Percentiles rank a stretch among this genome's conserved stretches.
These are phyloP conservation scores for Aquilaria yunnanensis DNA, from an alignment of 345 rosid species.

Conservation along the genomic window DNA sequence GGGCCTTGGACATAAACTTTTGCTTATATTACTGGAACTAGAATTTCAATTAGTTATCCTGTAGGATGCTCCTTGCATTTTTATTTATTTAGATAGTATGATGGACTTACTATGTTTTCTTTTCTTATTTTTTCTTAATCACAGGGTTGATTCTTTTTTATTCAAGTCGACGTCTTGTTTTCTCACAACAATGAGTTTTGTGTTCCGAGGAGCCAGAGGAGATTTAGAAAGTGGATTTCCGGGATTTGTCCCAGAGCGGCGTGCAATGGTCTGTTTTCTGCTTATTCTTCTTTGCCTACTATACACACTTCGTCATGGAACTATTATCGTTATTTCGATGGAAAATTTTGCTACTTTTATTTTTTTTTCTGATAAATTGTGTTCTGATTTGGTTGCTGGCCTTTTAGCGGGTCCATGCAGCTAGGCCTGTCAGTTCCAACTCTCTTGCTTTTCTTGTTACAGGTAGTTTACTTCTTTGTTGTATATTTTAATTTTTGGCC, in stretches of 20 bases:
- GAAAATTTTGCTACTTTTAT: no score
- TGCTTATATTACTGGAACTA: no score
- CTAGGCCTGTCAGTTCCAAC: constrained; percentile 76
- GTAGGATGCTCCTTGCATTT: no score
- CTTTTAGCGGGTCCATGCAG: constrained; percentile 74
- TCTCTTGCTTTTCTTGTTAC: constrained; percentile 91
- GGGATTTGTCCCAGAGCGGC: constrained; percentile 61
- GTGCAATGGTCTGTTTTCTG: constrained; percentile 47
- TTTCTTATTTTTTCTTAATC: background rate
- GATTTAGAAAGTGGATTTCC: constrained; percentile 80
- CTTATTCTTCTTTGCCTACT: background rate
- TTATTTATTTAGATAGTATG: no score
- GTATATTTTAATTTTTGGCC: constrained; percentile 1
- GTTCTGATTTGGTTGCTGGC: constrained; percentile 6
- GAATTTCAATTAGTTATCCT: no score
- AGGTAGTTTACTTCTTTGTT: constrained; percentile 32
- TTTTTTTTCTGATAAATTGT: background rate
- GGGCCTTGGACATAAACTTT: no score
- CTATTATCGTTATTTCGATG: background rate
- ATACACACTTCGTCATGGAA: background rate
- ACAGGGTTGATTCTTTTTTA: background rate
- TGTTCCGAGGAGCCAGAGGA: constrained; percentile 72
- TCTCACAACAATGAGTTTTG: constrained; percentile 60
- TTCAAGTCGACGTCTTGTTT: background rate
- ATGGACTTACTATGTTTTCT: no score